A percentile compares a stretch with the other conserved stretches of the same genome.
Conservation (phyloP, 768 basidiomycete genomes). For the Russula dissimulans region DNA sequence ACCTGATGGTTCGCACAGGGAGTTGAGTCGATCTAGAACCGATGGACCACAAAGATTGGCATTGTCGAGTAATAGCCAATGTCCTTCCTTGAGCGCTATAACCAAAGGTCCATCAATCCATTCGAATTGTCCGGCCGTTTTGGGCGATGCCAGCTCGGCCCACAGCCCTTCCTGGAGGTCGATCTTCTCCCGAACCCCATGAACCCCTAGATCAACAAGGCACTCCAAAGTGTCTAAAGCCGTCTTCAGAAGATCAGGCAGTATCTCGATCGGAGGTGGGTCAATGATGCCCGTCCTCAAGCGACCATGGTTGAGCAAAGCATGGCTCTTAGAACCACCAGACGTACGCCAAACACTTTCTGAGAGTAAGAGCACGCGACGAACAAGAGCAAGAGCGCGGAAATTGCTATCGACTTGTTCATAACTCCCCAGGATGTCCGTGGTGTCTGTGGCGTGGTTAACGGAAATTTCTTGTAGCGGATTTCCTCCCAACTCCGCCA, state of each 20-base stretch:
- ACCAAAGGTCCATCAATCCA: constrained; percentile 95
- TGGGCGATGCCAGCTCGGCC: constrained; percentile 22
- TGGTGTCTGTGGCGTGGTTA: constrained; percentile 83
- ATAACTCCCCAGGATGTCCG: constrained; percentile 91
- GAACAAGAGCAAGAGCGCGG: constrained; percentile 30
- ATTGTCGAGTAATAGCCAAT: constrained; percentile 86
- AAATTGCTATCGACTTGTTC: constrained; percentile 72
- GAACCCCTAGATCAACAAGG: constrained; percentile 18
- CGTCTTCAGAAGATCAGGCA: constrained; percentile 21
- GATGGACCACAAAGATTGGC: constrained; percentile 95
- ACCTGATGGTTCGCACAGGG: constrained; percentile 85
- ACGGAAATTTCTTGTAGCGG: constrained; percentile 63
- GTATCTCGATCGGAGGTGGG: background rate
- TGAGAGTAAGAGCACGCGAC: constrained; percentile 32
- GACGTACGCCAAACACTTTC: constrained; percentile 32
- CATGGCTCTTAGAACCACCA: constrained; percentile 16
- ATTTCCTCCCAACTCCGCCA: constrained; percentile 66
- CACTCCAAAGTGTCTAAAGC: constrained; percentile 26
- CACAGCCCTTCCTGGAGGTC: constrained; percentile 2
- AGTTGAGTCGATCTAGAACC: constrained; percentile 92
- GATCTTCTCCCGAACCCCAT: background rate
- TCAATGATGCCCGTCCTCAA: background rate
- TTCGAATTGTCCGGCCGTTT: constrained; percentile 56
- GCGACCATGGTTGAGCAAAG: background rate
- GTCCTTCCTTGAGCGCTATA: constrained; percentile 72